Base-by-base conservation (phyloP, 495 filamentous ascomycete species). In the Penicilliopsis zonata region DNA sequence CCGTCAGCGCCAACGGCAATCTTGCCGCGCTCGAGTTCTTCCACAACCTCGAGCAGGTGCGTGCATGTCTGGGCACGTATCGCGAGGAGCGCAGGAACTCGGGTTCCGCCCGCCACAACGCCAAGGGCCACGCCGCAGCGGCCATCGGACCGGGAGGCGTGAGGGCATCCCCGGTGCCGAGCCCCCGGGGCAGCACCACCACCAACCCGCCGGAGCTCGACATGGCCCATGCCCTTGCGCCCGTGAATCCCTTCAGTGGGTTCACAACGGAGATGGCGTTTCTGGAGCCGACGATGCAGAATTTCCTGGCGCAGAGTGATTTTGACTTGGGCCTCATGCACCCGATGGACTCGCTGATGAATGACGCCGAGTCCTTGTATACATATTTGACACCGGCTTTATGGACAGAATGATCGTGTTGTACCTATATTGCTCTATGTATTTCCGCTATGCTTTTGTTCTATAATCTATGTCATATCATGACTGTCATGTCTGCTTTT, bases 181-280 rank as follows among this genome's bases (percentile, higher is more conserved):
- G 17, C 20, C 10, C 18, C 20, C n/a, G n/a, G n/a, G n/a, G n/a
- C n/a, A n/a, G n/a, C n/a, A n/a, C n/a, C n/a, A n/a, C n/a, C n/a
- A n/a, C n/a, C n/a, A n/a, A n/a, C n/a, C n/a, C n/a, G 15, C 22
- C 32, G n/a, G 10, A 18, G 4, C 9, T 12, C 35, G 2, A 31
- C 31, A 14, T 34, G 37, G 13, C 31, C 36, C 9, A 9, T 42
- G 5, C 18, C 38, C 12, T 2, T 25, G 29, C 42, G 13, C 38
- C 47, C 2, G 20, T 30, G 6, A 19, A 39, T 13, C 43, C 47
- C 20, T 28, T 41, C 1, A 38, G 34, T 12, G 58, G 58, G 24
- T 60, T 60, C 33, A 61, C 57, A 18, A 61, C 59, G 0, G 57
- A 55, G 20, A 63, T 63, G 59, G 49, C 59, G 13, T 63, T 63